Evolutionary conservation across 306 rosid genomes (phyloP).

Genomic region (Clitoria ternatea): DNA sequence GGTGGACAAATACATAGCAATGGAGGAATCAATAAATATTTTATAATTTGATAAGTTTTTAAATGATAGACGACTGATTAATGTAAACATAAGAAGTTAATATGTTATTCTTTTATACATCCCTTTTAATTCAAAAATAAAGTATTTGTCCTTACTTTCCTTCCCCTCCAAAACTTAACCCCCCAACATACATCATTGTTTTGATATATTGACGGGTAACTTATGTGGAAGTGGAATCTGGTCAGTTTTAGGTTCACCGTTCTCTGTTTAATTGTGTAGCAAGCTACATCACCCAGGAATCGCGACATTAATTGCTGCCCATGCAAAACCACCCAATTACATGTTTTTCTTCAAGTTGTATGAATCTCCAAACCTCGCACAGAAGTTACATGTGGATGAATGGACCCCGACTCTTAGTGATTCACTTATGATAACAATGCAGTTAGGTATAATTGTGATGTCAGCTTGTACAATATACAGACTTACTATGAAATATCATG

Average conservation of each 20-base stretch:
- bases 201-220: background rate
- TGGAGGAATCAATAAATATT: too few species aligned
- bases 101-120: too few species aligned
- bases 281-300: slow-evolving; percentile 74
- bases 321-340: slow-evolving; percentile 87
- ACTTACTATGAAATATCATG: slow-evolving; percentile 11
- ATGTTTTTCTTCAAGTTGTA: slow-evolving; percentile 80
- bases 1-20: too few species aligned
- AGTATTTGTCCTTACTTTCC: too few species aligned
- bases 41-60: too few species aligned
- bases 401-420: slow-evolving; percentile 38
- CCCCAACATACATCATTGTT: too few species aligned
- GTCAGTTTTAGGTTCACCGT: background rate
- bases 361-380: slow-evolving; percentile 58
- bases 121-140: too few species aligned
- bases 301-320: slow-evolving; percentile 72
- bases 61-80: too few species aligned
- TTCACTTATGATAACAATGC: slow-evolving; percentile 31
- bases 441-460: slow-evolving; percentile 34
- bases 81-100: too few species aligned
- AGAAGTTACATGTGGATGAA: slow-evolving; percentile 60
- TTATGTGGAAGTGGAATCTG: background rate
- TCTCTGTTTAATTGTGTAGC: slow-evolving; percentile 37
- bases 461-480: slow-evolving; percentile 22
- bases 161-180: too few species aligned